A percentile compares a stretch with the other conserved stretches of the same genome.
phyloP scores from a whole-genome alignment of 768 basidiomycete genomes.

The Mycena polygramma region DNA sequence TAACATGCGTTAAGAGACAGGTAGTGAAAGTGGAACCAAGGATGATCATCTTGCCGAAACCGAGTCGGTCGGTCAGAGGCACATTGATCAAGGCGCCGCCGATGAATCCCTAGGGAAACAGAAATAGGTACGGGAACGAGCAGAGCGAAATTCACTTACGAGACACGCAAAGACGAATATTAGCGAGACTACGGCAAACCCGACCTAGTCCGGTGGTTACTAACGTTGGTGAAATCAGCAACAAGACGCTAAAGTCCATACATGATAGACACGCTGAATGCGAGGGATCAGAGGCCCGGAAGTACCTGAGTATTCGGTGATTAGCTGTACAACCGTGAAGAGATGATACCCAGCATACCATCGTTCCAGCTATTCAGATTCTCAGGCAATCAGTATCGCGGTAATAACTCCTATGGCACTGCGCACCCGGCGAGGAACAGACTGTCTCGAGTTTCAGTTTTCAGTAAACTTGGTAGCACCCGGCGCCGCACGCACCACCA shows the following conservation, averaged over 20 bases:
- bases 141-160: slow-evolving; percentile 39
- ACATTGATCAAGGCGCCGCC: slow-evolving; percentile 62
- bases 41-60: slow-evolving; percentile 54
- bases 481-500: slow-evolving; percentile 28
- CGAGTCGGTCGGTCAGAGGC: slow-evolving; percentile 56
- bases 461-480: neutral
- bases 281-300: slow-evolving; percentile 29
- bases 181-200: slow-evolving; percentile 63
- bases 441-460: neutral
- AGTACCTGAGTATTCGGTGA: neutral
- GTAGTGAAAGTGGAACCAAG: slow-evolving; percentile 29
- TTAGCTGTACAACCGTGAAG: no score
- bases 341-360: neutral
- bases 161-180: slow-evolving; percentile 56
- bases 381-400: neutral
- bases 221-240: no score
- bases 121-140: neutral
- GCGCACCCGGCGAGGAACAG: slow-evolving; percentile 20
- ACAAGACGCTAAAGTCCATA: neutral
- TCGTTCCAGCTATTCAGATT: slow-evolving; percentile 19
- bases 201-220: slow-evolving; percentile 45
- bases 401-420: no score
- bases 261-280: slow-evolving; percentile 35
- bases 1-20: no score
- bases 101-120: slow-evolving; percentile 58